These are phyloP conservation scores for Phytopythium sindhum DNA, from an alignment of 352 stramenopile genomes.

Conservation along the genomic window DNA sequence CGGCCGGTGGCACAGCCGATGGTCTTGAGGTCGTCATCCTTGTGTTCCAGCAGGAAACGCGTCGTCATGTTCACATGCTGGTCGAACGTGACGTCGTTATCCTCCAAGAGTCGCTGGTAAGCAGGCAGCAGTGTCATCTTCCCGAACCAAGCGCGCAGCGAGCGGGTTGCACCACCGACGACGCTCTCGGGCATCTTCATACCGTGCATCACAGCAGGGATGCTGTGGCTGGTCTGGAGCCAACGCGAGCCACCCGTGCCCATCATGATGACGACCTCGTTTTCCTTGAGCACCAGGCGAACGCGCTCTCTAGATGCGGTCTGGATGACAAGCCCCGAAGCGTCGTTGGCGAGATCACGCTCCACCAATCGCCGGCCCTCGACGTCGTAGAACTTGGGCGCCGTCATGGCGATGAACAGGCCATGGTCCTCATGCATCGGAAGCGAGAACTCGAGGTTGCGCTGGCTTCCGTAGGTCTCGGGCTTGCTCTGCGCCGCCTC, in stretches of 20 bases:
- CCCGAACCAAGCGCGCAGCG: slow-evolving; percentile 50
- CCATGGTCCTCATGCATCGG: slow-evolving; percentile 55
- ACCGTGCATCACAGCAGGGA: slow-evolving; percentile 54
- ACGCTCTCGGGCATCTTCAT: slow-evolving; percentile 48
- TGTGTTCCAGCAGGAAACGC: slow-evolving; percentile 23
- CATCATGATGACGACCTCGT: slow-evolving; percentile 61
- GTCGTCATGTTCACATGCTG: slow-evolving; percentile 35
- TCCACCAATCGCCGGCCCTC: slow-evolving; percentile 16
- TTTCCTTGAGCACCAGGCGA: slow-evolving; percentile 43
- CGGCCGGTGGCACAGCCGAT: slow-evolving; percentile 41
- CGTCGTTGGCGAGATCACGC: slow-evolving; percentile 21
- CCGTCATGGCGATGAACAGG: slow-evolving; percentile 47
- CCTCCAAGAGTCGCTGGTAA: slow-evolving; percentile 37
- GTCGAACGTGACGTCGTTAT: slow-evolving; percentile 28
- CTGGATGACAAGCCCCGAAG: slow-evolving; percentile 45
- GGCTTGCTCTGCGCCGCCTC: slow-evolving; percentile 18
- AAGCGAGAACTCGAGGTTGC: slow-evolving; percentile 33
- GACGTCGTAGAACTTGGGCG: slow-evolving; percentile 44
- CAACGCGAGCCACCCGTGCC: slow-evolving; percentile 40
- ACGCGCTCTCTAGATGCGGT: slow-evolving; percentile 21
- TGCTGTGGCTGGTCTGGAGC: slow-evolving; percentile 34
- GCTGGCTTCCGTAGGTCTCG: slow-evolving; percentile 6
- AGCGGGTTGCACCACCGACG: slow-evolving; percentile 16
- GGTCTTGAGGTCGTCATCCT: slow-evolving; percentile 24
- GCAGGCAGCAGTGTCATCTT: slow-evolving; percentile 58